phyloP scores from a whole-genome alignment of 495 filamentous ascomycete genomes.

The Penicillium antarcticum region DNA sequence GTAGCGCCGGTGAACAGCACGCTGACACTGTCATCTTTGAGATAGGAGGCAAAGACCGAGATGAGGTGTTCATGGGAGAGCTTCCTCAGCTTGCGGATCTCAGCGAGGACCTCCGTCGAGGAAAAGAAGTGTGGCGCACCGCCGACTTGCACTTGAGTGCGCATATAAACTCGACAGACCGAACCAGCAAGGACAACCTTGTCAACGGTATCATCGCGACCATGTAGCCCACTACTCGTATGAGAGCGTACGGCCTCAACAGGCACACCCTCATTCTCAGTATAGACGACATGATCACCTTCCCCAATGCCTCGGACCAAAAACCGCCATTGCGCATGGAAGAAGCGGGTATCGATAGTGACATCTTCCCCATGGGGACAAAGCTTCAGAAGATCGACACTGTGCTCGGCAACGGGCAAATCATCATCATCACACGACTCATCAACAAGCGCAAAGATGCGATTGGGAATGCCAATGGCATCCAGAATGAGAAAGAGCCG shows the following conservation, averaged over 20 bases:
- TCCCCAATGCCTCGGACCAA: slow-evolving; percentile 67
- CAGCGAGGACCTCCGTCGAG: slow-evolving; percentile 64
- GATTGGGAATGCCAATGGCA: slow-evolving; percentile 75
- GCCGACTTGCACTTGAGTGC: slow-evolving; percentile 68
- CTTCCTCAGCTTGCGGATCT: slow-evolving; percentile 59
- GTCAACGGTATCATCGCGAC: slow-evolving; percentile 55
- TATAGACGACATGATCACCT: slow-evolving; percentile 70
- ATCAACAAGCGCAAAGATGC: slow-evolving; percentile 83
- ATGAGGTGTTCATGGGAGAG: slow-evolving; percentile 76
- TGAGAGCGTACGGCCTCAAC: slow-evolving; percentile 64
- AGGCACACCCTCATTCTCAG: slow-evolving; percentile 75
- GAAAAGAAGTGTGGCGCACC: slow-evolving; percentile 55
- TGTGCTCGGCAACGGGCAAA: slow-evolving; percentile 72
- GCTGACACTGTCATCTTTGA: slow-evolving; percentile 67
- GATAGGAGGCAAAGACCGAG: slow-evolving; percentile 80
- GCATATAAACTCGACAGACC: slow-evolving; percentile 53
- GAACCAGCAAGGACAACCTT: slow-evolving; percentile 57
- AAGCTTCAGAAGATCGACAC: slow-evolving; percentile 64
- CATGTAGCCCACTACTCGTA: slow-evolving; percentile 40
- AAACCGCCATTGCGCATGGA: slow-evolving; percentile 77
- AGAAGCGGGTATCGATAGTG: slow-evolving; percentile 69
- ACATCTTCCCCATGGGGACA: slow-evolving; percentile 54
- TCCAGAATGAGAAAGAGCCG: slow-evolving; percentile 79
- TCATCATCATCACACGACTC: slow-evolving; percentile 87
- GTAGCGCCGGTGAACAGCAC: slow-evolving; percentile 70